phyloP scores from a whole-genome alignment of 768 basidiomycete genomes.

The Saitozyma podzolica region DNA sequence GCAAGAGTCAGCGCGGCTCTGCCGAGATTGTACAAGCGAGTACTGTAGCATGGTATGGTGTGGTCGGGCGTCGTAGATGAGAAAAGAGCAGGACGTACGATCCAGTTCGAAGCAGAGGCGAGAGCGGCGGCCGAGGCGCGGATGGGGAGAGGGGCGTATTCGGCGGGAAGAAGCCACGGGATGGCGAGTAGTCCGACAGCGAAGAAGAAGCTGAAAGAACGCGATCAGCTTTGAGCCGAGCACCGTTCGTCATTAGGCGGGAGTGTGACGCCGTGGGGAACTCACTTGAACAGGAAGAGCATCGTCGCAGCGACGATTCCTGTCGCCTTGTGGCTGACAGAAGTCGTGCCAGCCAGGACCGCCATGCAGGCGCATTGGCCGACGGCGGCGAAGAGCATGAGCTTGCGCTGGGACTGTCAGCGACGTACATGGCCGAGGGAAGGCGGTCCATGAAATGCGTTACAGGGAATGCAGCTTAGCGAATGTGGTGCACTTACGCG shows the following conservation, averaged over 20 bases:
- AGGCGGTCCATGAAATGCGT: too few species aligned
- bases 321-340: neutral
- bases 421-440: too few species aligned
- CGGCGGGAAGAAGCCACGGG: neutral
- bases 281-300: neutral
- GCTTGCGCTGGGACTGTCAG: neutral
- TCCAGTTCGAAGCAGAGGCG: neutral
- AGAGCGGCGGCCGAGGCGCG: conserved; percentile 1
- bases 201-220: neutral
- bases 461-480: neutral
- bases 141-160: neutral
- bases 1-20: too few species aligned
- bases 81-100: neutral
- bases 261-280: too few species aligned
- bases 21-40: too few species aligned
- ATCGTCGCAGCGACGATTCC: neutral
- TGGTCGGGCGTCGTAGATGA: too few species aligned
- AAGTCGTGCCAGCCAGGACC: neutral
- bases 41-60: too few species aligned
- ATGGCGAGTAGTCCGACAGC: neutral
- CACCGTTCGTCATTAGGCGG: too few species aligned
- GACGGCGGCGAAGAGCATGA: neutral
- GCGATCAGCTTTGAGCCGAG: too few species aligned
- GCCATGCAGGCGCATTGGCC: conserved; percentile 1
- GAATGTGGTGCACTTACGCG: neutral